These are phyloP conservation scores for Suillus placidus DNA, from an alignment of 768 basidiomycete species.

Conservation along the genomic window DNA sequence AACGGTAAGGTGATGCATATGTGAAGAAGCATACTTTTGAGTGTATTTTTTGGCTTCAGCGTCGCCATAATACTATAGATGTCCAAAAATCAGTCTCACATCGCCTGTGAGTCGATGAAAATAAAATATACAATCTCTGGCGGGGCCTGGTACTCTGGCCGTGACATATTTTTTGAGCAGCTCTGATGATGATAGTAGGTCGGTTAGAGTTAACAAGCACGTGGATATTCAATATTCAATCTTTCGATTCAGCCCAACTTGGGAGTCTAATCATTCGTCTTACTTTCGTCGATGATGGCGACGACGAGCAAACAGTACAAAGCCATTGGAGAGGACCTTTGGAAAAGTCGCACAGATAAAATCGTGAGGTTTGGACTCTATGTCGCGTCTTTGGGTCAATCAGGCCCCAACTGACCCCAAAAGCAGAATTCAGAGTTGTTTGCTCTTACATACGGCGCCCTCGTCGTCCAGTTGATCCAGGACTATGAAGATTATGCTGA, in stretches of 20 bases:
- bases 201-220: not conserved
- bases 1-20: slow-evolving; percentile 10
- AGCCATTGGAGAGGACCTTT: slow-evolving; percentile 89
- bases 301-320: slow-evolving; percentile 84
- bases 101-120: not conserved
- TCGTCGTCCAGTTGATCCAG: slow-evolving; percentile 97
- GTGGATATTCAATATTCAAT: too few relatives aligned
- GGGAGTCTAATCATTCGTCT: not conserved
- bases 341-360: slow-evolving; percentile 95
- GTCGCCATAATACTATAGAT: slow-evolving; percentile 90
- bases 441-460: slow-evolving; percentile 93
- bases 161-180: slow-evolving; percentile 57
- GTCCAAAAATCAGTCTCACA: slow-evolving; percentile 1
- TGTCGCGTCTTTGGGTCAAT: slow-evolving; percentile 23
- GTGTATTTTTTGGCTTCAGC: slow-evolving; percentile 96
- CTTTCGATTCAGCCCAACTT: slow-evolving; percentile 7
- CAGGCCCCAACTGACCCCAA: slow-evolving; percentile 16
- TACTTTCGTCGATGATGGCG: slow-evolving; percentile 50
- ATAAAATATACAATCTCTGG: slow-evolving; percentile 78
- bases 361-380: slow-evolving; percentile 58
- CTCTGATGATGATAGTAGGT: slow-evolving; percentile 6
- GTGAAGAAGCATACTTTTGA: slow-evolving; percentile 63
- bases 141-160: slow-evolving; percentile 87
- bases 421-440: slow-evolving; percentile 95
- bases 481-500: slow-evolving; percentile 98